phyloP scores from a whole-genome alignment of 1,284 basidiomycete genomes.

The Apiotrichum mycotoxinovorans region DNA sequence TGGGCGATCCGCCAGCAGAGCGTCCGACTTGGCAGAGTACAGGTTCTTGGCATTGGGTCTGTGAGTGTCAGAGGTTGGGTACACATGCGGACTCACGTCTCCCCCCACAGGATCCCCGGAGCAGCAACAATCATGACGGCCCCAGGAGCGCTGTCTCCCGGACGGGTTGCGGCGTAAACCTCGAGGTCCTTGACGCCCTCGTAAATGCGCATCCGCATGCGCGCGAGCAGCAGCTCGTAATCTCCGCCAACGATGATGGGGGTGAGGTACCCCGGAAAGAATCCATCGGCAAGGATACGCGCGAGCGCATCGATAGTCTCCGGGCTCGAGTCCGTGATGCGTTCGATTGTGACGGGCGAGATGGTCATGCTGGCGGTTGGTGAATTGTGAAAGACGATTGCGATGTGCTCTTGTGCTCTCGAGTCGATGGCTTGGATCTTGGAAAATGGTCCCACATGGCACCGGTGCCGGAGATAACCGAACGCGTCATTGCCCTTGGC shows the following conservation, averaged over 20 bases:
- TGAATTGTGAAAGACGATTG: no score
- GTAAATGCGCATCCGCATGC: neutral
- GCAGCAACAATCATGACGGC: neutral
- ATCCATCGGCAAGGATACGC: neutral
- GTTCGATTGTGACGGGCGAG: no score
- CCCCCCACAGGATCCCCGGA: neutral
- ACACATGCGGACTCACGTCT: constrained; percentile 8
- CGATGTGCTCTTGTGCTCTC: no score
- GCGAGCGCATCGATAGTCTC: neutral
- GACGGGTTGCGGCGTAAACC: neutral
- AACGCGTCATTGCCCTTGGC: no score
- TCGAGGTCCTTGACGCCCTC: constrained; percentile 2
- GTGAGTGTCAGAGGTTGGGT: neutral
- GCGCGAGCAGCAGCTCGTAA: neutral
- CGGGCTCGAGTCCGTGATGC: no score
- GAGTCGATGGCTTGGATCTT: no score
- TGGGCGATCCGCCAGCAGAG: neutral
- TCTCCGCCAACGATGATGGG: neutral
- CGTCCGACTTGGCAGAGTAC: neutral
- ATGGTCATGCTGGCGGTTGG: no score
- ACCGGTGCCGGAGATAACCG: no score
- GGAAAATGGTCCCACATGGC: no score
- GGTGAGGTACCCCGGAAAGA: neutral
- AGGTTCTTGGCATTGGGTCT: no score
- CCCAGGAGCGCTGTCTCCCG: neutral